Evolutionary conservation across 176 grass and related monocot genomes (phyloP), one percentile per base, ranked within the genome.

Genomic region (Guadua angustifolia): DNA sequence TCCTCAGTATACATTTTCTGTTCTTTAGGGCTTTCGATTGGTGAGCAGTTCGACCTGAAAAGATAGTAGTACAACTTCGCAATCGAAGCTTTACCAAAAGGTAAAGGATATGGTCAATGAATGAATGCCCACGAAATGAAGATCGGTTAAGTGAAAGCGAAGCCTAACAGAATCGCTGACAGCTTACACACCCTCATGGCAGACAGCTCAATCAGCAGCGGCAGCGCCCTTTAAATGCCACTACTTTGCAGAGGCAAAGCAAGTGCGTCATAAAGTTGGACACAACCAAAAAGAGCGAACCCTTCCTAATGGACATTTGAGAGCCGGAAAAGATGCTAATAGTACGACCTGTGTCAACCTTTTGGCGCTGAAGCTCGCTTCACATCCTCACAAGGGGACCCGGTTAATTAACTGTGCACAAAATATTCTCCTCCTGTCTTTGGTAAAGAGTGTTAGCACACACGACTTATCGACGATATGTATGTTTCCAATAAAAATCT

Each of bases 221-320:
- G 80, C 80, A 88, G 63, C 52, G 56, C 42, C n/a, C 62, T 81
- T 70, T 69, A 85, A 69, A 64, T 35, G 78, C 25, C 78, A 1
- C 45, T 67, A 33, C 79, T 78, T 82, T 78, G 66, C 66, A 62
- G 79, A 72, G 39, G 72, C 83, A 77, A 29, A 53, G 36, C 56
- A 78, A 83, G 73, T 67, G 88, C 79, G 56, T 82, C 56, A 53
- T 66, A 57, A 78, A 86, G 83, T 9, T 73, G 66, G 74, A 50
- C 36, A 8, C 66, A 74, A 77, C 88, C 79, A 79, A 86, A 90
- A 90, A 86, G 79, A 86, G 25, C 24, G 71, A 77, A 35, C 24
- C 25, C 22, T 64, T 65, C 5, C 57, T 46, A 59, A 66, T 68
- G 47, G 24, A 5, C 45, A 70, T 36, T 70, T 18, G 66, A 75